Evolutionary conservation across 768 basidiomycete genomes (phyloP).

Genomic region (Lepiota brunneoincarnata): DNA sequence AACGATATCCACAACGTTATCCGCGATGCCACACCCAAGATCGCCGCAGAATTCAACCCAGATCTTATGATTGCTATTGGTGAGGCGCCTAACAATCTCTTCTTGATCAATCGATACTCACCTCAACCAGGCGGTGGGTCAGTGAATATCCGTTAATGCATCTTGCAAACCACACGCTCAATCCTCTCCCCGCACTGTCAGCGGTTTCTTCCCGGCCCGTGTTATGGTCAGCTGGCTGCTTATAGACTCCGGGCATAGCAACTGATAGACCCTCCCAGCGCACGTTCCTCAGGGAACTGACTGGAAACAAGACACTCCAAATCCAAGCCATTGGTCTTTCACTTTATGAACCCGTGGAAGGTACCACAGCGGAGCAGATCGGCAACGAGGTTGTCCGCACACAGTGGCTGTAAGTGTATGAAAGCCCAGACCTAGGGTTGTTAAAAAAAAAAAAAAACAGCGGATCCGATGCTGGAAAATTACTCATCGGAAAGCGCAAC

Average conservation of each 20-base stretch:
- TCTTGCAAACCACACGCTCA: neutral
- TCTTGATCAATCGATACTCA: neutral
- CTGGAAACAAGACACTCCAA: slow-evolving; percentile 74
- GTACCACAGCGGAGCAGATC: slow-evolving; percentile 67
- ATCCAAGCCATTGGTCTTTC: slow-evolving; percentile 97
- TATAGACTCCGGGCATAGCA: neutral
- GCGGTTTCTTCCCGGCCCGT: slow-evolving; percentile 95
- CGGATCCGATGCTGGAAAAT: slow-evolving; percentile 62
- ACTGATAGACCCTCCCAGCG: slow-evolving; percentile 42
- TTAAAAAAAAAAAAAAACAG: slow-evolving; percentile 27
- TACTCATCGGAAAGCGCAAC: slow-evolving; percentile 75
- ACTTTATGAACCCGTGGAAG: slow-evolving; percentile 87
- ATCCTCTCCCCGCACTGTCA: slow-evolving; percentile 27
- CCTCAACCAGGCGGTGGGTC: slow-evolving; percentile 70
- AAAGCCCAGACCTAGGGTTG: slow-evolving; percentile 8
- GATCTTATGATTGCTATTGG: slow-evolving; percentile 85
- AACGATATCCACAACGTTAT: slow-evolving; percentile 93
- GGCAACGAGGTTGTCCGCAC: slow-evolving; percentile 88
- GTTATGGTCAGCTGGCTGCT: slow-evolving; percentile 57
- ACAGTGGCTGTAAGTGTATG: slow-evolving; percentile 82
- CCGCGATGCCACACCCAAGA: slow-evolving; percentile 58
- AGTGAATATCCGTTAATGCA: slow-evolving; percentile 28
- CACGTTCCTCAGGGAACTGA: slow-evolving; percentile 76
- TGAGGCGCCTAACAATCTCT: slow-evolving; percentile 23
- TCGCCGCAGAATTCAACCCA: slow-evolving; percentile 81